These are phyloP conservation scores for Gracilariopsis chorda DNA, from an alignment of 23 red algal species.

Conservation along the genomic window DNA sequence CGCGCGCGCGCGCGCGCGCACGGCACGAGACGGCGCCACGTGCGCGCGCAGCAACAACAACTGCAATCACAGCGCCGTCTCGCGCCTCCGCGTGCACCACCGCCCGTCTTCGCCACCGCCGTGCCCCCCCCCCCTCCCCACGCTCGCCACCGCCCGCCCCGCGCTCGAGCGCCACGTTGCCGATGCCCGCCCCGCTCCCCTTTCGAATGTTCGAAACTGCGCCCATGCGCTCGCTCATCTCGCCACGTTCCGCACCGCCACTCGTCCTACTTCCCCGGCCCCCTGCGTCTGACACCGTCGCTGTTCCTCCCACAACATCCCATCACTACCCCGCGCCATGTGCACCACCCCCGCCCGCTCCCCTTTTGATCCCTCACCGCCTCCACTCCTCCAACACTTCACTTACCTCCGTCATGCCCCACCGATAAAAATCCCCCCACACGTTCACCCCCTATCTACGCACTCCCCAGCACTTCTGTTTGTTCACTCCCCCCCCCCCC, in stretches of 20 bases:
- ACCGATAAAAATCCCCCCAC: not conserved
- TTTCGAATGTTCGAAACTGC: not conserved
- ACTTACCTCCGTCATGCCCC: not conserved
- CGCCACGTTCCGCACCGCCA: not conserved
- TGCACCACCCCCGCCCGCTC: too few relatives aligned
- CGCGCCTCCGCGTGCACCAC: not conserved
- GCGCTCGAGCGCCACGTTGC: not conserved
- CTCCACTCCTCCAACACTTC: not conserved
- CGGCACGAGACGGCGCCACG: not conserved
- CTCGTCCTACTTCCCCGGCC: not conserved
- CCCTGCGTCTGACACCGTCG: too few relatives aligned
- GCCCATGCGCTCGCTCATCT: not conserved
- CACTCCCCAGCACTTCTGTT: not conserved
- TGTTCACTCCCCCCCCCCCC: too few relatives aligned
- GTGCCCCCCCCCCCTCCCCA: not conserved
- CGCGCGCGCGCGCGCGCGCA: not conserved
- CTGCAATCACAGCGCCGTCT: not conserved
- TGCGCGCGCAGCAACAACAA: not conserved
- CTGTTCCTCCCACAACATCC: too few relatives aligned
- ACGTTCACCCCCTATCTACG: not conserved
- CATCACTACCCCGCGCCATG: too few relatives aligned
- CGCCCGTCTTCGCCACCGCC: not conserved
- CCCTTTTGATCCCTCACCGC: too few relatives aligned
- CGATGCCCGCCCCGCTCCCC: not conserved
- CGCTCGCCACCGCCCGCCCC: not conserved